Evolutionary conservation across 2,329 filamentous ascomycete species (phyloP), one percentile per base, ranked within the genome.

Genomic region (Fusarium agapanthi): DNA sequence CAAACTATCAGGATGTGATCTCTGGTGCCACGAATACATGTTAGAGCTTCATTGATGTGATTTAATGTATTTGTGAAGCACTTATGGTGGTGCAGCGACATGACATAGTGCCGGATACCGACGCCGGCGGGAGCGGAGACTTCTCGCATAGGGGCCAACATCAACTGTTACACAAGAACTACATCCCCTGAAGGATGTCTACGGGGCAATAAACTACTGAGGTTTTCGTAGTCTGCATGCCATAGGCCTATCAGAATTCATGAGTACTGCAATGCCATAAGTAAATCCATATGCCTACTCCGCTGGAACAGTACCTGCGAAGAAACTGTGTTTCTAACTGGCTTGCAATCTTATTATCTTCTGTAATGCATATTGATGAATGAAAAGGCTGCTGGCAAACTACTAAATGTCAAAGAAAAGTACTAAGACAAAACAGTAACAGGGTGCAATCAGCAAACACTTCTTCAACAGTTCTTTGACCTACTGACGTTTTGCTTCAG

Each of bases 371-470:
- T 44, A 11, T 40, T n/a, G 6, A 35, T 40, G 14, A 20, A n/a
- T n/a, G 26, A 54, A 3, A 53, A 35, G 6, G 6, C 32, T 37
- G 3, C 11, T 9, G 8, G 15, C 16, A 24, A 45, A 20, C 11
- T 11, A 15, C 20, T 35, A 5, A 24, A 43, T 28, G n/a, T 26
- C 20, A 44, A 55, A 54, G n/a, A 41, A 56, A 28, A 26, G 59
- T 41, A 10, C 24, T 9, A n/a, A 34, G 26, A 50, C 18, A 70
- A 69, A 45, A 32, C 24, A 24, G 28, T 35, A 10, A 30, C 22
- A 38, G 9, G 30, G 50, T 70, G 48, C 50, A 50, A 48, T 28
- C 30, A 37, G 11, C 66, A 70, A 70, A 70, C 53, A 70, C 53
- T 60, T 60, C 41, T 7, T 26, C 47, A 18, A 55, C 24, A 34